Conservation (phyloP, 2,329 filamentous ascomycete species). For the Xylariaceae sp. region DNA sequence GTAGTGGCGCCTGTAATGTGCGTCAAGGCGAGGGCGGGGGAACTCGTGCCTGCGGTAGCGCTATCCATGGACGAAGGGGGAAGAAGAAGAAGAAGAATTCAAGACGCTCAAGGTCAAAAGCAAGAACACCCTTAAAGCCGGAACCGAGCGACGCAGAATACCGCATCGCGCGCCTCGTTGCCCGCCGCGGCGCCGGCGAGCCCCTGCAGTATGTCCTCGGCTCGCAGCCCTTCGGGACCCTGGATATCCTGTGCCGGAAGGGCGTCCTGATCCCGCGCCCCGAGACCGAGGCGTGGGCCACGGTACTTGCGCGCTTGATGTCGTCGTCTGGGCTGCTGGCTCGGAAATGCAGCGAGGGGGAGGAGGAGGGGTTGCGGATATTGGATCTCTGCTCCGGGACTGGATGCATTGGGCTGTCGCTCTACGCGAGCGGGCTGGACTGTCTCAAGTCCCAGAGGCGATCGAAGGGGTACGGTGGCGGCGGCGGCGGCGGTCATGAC, state of each 20-base stretch:
- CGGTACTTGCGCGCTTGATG: constrained; percentile 55
- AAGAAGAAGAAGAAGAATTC: no score
- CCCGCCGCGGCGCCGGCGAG: constrained; percentile 62
- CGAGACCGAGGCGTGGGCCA: constrained; percentile 74
- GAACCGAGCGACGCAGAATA: neutral
- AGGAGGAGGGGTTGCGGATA: constrained; percentile 57
- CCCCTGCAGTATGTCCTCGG: constrained; percentile 92
- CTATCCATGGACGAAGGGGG: no score
- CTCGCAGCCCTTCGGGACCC: constrained; percentile 82
- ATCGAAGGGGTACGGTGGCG: no score
- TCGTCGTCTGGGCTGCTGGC: neutral
- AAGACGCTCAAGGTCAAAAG: no score
- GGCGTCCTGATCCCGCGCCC: constrained; percentile 87
- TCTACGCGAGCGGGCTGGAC: constrained; percentile 56
- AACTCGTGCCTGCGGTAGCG: no score
- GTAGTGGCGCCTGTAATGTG: no score
- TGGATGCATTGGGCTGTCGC: constrained; percentile 83
- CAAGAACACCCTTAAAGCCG: neutral
- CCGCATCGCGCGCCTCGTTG: constrained; percentile 51
- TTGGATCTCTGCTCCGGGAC: constrained; percentile 90
- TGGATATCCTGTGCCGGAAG: constrained; percentile 77
- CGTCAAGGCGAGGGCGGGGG: no score
- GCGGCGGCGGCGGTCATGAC: no score
- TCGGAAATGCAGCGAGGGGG: constrained; percentile 11
- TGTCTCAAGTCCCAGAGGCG: no score